Evolutionary conservation across 2,329 filamentous ascomycete genomes (phyloP), one percentile per base, ranked within the genome.

Genomic region (Epichloe festucae): DNA sequence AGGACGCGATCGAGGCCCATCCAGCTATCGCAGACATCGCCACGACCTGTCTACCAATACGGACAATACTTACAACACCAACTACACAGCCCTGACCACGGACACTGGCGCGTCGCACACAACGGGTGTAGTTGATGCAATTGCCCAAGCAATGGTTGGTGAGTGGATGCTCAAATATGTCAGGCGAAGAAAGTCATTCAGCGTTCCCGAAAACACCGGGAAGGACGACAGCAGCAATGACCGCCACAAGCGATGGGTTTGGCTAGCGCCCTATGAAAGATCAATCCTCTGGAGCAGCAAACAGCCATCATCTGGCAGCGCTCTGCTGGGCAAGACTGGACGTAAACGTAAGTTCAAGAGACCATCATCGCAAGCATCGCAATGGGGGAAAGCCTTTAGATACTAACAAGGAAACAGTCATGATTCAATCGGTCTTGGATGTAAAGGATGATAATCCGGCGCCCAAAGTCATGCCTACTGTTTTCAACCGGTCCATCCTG

Each of bases 221-320:
- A 81, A 81, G 56, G 82, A 89, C 62, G 81, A 86, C 56, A 84
- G 75, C 56, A 82, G 87, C 67, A 82, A 81, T 56, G 83, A 85
- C 57, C 85, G 93, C 34, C 93, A 98, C 66, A 96, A 90, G 71
- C 79, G 93, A 66, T 98, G 93, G 93, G 93, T 98, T 2, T 98
- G 93, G 93, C 78, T 98, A 56, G 93, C 91, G 17, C 93, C 93
- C 3, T 97, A 98, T 63, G 93, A 98, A 69, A 79, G 90, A 56
- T 85, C 91, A 12, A 91, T 98, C 54, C 87, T 98, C 67, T 98
- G 93, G 93, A 96, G 91, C 68, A 95, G 86, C 75, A 96, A 95
- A 74, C 93, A 98, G 69, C 93, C 93, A 15, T 88, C 84, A 10
- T 89, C 84, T 59, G 89, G 90, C 35, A 85, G 81, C 60, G 91